Base-by-base conservation (phyloP, 768 basidiomycete genomes). In the Leccinum fibrillosum region DNA sequence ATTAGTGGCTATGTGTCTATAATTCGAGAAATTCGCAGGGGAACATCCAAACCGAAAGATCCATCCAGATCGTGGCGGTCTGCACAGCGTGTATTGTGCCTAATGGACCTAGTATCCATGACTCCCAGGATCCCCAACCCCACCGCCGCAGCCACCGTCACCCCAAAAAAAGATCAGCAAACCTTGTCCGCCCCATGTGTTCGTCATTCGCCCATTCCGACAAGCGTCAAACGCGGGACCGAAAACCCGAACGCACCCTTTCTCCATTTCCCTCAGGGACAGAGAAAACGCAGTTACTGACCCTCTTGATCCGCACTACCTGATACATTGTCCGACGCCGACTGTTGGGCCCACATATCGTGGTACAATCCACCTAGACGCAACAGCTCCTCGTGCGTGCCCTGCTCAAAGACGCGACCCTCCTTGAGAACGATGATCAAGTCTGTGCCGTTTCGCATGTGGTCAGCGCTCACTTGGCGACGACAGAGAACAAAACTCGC, bases 401-500 rank as follows among this genome's bases (percentile, higher is more conserved):
- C 97, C 72, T 96, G 84, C 72, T 99, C 97, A 6, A 88, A 87
- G 3, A 98, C 92, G 52, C 82, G 73, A 0, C 97, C 97, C n/a
- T 94, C 90, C 68, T 84, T 86, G 52, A 99, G 81, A 12, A 98
- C 95, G 50, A 99, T 90, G 71, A 98, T 98, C 13, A 94, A 73
- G 69, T 99, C 96, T 88, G 67, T 30, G 55, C 9, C 8, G 35
- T 53, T 21, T 19, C 11, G 2, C 12, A 17, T n/a, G 10, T 35
- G 23, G 21, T 64, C 23, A 58, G 57, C 45, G 30, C 23, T 15
- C 19, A 9, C 13, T n/a, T 17, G 11, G 17, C 44, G 59, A 23
- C 19, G 47, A 59, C 12, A 37, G 19, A 13, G n/a, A 51, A 53
- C 9, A 11, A 13, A 19, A 76, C 80, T 60, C 63, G 86, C 90